Base-by-base conservation (phyloP, 23 red algal genomes). In the Gracilaria vermiculophylla region DNA sequence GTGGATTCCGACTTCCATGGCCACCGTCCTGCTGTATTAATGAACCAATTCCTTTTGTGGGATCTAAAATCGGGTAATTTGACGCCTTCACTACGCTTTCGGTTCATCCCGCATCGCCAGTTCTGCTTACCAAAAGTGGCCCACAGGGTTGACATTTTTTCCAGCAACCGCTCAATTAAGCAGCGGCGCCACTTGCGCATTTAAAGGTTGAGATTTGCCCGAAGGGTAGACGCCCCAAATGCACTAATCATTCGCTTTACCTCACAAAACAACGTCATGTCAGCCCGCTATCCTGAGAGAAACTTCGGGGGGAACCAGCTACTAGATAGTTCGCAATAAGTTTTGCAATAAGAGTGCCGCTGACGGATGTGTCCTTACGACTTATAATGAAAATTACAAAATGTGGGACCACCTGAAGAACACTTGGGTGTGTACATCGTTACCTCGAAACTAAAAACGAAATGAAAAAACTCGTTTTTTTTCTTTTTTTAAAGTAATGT, bases 51-150 rank as follows among this genome's bases (percentile, higher is more conserved):
- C 92, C 92, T 88, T 88, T 94, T 94, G 75, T 45, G 92, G 78
- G 40, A 49, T 90, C 92, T 87, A 82, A 80, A 82, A 94, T 76
- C 92, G 81, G 45, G 51, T 65, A 87, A 89, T 79, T 81, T 62
- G 92, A 82, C 82, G 87, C 92, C 81, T 94, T 94, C 79, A 56
- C 81, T 81, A 77, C 83, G 84, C 92, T 87, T 88, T 79, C 92
- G 92, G 92, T 83, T 82, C 92, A 94, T 83, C 92, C 82, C 92
- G 92, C 83, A 94, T 94, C 92, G 92, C 92, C 92, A 94, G 82
- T 94, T 94, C 82, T 94, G 92, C 92, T 94, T 94, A 94, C 92
- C 92, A 94, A 94, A 94, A 88, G 76, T 94, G 82, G 92, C 92
- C 92, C 92, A 94, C 83, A 28, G 50, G 52, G 76, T 24, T 57